Evolutionary conservation across 1,284 basidiomycete species (phyloP).

Genomic region (Leucoagaricus sp.): DNA sequence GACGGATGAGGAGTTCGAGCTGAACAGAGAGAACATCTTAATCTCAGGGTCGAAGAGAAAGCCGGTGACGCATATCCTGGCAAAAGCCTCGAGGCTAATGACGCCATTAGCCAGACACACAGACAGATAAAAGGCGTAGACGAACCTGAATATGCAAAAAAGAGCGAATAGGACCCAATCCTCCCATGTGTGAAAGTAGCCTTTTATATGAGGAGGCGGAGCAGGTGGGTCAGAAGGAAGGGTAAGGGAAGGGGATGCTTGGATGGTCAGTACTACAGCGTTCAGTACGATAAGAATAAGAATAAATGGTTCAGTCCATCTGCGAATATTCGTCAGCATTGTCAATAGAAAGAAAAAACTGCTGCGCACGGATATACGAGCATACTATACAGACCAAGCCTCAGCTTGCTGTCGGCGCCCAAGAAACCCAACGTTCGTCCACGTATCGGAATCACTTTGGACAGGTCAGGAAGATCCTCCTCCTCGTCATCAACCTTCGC

Average conservation of each 20-base stretch:
- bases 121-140: slow-evolving; percentile 22
- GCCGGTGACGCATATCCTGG: slow-evolving; percentile 90
- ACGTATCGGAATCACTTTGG: slow-evolving; percentile 57
- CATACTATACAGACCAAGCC: slow-evolving; percentile 65
- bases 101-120: slow-evolving; percentile 9
- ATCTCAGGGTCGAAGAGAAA: slow-evolving; percentile 89
- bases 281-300: slow-evolving; percentile 85
- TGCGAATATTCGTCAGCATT: slow-evolving; percentile 30
- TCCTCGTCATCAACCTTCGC: slow-evolving; percentile 35
- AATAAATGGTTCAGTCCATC: slow-evolving; percentile 88
- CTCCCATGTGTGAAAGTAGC: slow-evolving; percentile 89
- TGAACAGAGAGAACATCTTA: slow-evolving; percentile 55
- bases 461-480: slow-evolving; percentile 44
- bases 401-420: slow-evolving; percentile 65
- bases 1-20: slow-evolving; percentile 38
- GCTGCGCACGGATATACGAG: slow-evolving; percentile 65
- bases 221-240: slow-evolving; percentile 44
- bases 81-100: slow-evolving; percentile 79
- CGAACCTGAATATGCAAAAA: slow-evolving; percentile 88
- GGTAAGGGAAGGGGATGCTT: slow-evolving; percentile 63
- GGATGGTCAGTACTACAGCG: slow-evolving; percentile 81
- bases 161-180: slow-evolving; percentile 83
- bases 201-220: slow-evolving; percentile 50
- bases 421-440: slow-evolving; percentile 83
- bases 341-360: slow-evolving; percentile 6